Evolutionary conservation across 441 rosid species (phyloP).

Genomic region (Erodium texanum): DNA sequence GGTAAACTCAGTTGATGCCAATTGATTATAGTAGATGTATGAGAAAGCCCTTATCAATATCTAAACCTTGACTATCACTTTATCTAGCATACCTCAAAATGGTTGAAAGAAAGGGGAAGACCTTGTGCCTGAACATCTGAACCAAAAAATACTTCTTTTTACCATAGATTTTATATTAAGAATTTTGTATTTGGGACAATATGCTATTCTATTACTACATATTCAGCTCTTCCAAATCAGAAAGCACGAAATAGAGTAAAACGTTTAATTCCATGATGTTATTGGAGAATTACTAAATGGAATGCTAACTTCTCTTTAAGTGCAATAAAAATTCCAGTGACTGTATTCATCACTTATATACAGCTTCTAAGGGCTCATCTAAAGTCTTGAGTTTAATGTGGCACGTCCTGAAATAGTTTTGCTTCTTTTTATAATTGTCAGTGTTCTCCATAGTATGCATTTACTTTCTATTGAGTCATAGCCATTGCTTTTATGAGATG

Average conservation of each 20-base stretch:
- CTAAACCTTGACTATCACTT: not conserved
- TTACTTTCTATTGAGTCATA: not conserved
- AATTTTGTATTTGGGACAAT: not conserved
- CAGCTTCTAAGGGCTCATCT: not conserved
- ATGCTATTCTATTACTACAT: not conserved
- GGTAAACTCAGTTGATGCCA: constrained; percentile 28
- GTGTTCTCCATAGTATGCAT: not conserved
- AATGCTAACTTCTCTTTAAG: no score
- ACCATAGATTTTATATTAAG: not conserved
- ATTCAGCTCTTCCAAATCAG: not conserved
- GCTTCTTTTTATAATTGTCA: not conserved
- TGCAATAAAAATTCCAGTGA: no score
- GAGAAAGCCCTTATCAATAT: not conserved
- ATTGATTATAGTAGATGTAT: not conserved
- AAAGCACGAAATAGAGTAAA: not conserved
- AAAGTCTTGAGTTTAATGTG: not conserved
- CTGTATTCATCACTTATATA: no score
- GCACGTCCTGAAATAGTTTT: not conserved
- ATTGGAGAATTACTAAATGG: no score
- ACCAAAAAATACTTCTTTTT: constrained; percentile 2
- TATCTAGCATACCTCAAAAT: not conserved
- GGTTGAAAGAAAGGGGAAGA: not conserved
- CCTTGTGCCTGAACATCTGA: constrained; percentile 3
- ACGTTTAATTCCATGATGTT: not conserved
- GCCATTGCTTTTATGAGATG: not conserved